Percentiles rank a stretch among this genome's conserved stretches.
phyloP scores from a whole-genome alignment of 2,329 filamentous ascomycete species.

The Parafenestella ontariensis region DNA sequence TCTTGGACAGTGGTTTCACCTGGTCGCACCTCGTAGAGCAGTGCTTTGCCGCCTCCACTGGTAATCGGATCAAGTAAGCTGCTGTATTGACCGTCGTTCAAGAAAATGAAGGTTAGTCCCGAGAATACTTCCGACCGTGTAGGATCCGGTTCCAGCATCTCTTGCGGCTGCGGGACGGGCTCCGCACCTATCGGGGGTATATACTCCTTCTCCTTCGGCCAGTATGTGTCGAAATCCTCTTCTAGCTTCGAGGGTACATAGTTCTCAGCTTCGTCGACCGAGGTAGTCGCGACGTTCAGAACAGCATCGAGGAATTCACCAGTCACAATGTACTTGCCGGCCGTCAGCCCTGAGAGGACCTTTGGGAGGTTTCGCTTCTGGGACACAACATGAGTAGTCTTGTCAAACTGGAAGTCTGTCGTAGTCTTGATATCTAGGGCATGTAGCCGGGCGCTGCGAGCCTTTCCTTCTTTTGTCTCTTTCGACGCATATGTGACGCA shows the following conservation, averaged over 20 bases:
- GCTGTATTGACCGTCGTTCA: slow-evolving; percentile 76
- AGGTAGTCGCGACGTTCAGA: slow-evolving; percentile 62
- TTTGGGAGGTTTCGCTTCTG: slow-evolving; percentile 90
- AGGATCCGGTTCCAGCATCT: slow-evolving; percentile 75
- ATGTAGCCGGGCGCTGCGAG: slow-evolving; percentile 70
- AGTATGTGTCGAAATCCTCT: slow-evolving; percentile 76
- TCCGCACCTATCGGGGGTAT: slow-evolving; percentile 80
- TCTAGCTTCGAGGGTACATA: slow-evolving; percentile 70
- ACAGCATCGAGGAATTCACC: slow-evolving; percentile 77
- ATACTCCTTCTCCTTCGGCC: slow-evolving; percentile 76
- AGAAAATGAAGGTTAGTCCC: slow-evolving; percentile 88
- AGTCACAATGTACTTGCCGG: slow-evolving; percentile 78
- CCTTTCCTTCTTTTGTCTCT: slow-evolving; percentile 61
- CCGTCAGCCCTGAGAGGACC: slow-evolving; percentile 84
- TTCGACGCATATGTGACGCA: slow-evolving; percentile 84
- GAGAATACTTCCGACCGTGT: slow-evolving; percentile 76
- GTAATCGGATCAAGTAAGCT: slow-evolving; percentile 77
- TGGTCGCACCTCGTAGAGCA: slow-evolving; percentile 68
- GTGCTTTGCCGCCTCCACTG: slow-evolving; percentile 81
- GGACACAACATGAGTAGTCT: slow-evolving; percentile 87
- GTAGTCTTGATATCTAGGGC: slow-evolving; percentile 88
- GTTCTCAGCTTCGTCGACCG: slow-evolving; percentile 47
- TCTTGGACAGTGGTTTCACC: slow-evolving; percentile 74
- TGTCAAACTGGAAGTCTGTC: slow-evolving; percentile 70
- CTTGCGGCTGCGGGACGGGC: slow-evolving; percentile 69